These are phyloP conservation scores for Colletotrichum viniferum DNA, from an alignment of 2,329 filamentous ascomycete species.

Conservation along the genomic window DNA sequence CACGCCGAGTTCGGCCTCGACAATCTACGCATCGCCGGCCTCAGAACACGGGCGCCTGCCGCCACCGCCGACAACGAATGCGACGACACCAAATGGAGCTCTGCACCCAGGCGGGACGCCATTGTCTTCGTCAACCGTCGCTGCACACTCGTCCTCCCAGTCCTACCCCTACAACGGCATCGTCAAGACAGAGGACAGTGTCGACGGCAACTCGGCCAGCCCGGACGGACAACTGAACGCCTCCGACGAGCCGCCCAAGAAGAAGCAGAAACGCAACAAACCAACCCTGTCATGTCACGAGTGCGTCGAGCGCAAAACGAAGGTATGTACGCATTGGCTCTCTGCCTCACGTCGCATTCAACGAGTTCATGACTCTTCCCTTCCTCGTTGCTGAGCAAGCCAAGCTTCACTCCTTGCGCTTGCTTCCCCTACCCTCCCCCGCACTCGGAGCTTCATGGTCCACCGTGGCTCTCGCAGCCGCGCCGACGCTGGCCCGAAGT, in stretches of 20 bases:
- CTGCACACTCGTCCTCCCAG: not conserved
- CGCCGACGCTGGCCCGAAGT: not conserved
- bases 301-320: constrained; percentile 83
- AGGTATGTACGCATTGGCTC: constrained; percentile 52
- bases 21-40: constrained; percentile 11
- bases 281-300: constrained; percentile 80
- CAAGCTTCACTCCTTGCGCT: not conserved
- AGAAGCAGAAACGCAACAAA: constrained; percentile 86
- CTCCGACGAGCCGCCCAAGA: constrained; percentile 50
- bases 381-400: not conserved
- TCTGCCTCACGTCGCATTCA: not conserved
- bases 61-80: not conserved
- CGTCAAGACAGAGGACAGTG: constrained; percentile 8
- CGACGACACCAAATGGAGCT: not conserved
- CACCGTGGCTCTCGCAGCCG: not conserved
- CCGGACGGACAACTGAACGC: not conserved
- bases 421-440: not conserved
- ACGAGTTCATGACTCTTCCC: not conserved
- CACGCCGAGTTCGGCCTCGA: constrained; percentile 7
- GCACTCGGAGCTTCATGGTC: not conserved
- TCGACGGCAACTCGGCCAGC: constrained; percentile 6
- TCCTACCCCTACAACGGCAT: not conserved
- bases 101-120: not conserved
- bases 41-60: constrained; percentile 5
- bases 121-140: not conserved